Evolutionary conservation across 202 grass and related monocot genomes (phyloP).

Genomic region (Cymbopogon flexuosus): DNA sequence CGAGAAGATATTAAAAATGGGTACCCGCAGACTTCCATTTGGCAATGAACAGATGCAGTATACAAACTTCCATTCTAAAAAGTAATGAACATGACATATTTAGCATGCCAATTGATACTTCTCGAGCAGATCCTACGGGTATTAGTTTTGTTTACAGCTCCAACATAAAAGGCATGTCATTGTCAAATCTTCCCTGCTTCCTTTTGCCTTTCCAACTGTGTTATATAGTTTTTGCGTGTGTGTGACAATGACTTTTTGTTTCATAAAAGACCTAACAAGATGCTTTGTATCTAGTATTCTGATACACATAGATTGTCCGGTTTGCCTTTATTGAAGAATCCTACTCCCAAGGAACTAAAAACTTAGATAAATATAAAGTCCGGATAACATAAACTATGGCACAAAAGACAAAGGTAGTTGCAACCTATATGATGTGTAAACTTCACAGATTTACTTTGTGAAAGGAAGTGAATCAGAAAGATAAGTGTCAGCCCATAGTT

Average conservation of each 20-base stretch:
- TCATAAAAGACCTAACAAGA: neutral
- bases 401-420: slow-evolving; percentile 26
- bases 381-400: slow-evolving; percentile 12
- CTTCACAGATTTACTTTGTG: neutral
- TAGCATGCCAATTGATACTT: neutral
- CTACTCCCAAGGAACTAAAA: slow-evolving; percentile 1
- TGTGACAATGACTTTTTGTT: neutral
- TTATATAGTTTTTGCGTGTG: neutral
- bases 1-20: neutral
- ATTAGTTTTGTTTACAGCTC: neutral
- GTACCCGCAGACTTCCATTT: neutral
- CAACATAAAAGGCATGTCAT: slow-evolving; percentile 2
- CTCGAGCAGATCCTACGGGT: neutral
- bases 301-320: neutral
- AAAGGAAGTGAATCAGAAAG: neutral
- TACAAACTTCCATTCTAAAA: neutral
- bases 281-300: neutral
- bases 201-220: slow-evolving; percentile 7
- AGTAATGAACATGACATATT: neutral
- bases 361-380: neutral
- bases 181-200: slow-evolving; percentile 12
- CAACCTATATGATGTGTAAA: neutral
- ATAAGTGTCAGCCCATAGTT: neutral
- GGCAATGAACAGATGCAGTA: neutral
- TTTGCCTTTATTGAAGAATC: neutral